phyloP scores from a whole-genome alignment of 139 green algal genomes.

The Tetraselmis striata region DNA sequence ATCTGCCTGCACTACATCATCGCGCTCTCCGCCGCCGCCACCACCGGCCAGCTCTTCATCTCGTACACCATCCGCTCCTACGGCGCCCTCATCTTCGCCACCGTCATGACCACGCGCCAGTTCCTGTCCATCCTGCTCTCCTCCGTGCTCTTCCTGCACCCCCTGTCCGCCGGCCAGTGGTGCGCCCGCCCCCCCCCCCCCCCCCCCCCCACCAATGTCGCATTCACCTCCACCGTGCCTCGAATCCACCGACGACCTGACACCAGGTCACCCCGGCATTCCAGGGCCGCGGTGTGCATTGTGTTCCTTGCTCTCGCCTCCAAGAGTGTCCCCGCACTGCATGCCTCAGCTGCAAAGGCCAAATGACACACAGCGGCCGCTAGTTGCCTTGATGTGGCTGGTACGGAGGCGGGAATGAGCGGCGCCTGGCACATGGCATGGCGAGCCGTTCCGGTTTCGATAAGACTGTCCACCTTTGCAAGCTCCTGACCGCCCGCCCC shows the following conservation, averaged over 20 bases:
- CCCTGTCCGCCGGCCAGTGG: slow-evolving; percentile 63
- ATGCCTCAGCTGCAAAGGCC: too few species aligned
- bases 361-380: too few species aligned
- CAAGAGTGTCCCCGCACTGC: neutral
- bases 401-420: too few species aligned
- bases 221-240: too few species aligned
- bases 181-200: slow-evolving; percentile 13
- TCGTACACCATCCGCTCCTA: slow-evolving; percentile 47
- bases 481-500: too few species aligned
- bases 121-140: slow-evolving; percentile 86
- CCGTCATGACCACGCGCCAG: slow-evolving; percentile 89
- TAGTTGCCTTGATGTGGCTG: too few species aligned
- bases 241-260: too few species aligned
- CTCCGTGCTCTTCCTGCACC: slow-evolving; percentile 68
- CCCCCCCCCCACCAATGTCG: too few species aligned
- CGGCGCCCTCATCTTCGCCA: slow-evolving; percentile 87
- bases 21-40: slow-evolving; percentile 53
- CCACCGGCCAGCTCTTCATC: slow-evolving; percentile 46
- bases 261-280: too few species aligned
- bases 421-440: too few species aligned
- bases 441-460: too few species aligned
- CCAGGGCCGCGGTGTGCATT: neutral
- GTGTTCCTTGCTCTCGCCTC: neutral
- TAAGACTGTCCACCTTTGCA: too few species aligned
- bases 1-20: slow-evolving; percentile 50